Percentiles rank a stretch among this genome's conserved stretches.
Conservation (phyloP, 768 basidiomycete species). For the Russula foetens region DNA sequence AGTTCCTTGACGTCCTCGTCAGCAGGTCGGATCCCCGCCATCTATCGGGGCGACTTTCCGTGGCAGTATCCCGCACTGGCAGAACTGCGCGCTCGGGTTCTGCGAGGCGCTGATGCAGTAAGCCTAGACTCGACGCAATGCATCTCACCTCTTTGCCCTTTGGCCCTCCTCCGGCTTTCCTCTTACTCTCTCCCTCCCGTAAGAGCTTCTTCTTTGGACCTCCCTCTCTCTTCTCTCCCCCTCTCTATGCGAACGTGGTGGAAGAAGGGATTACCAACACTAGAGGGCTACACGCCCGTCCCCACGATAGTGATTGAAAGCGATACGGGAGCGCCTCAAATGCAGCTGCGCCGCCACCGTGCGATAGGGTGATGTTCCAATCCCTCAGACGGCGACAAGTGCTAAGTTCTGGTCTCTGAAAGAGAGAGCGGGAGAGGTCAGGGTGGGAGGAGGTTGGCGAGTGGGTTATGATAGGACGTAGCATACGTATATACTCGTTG, state of each 20-base stretch:
- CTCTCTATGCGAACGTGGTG: slow-evolving; percentile 22
- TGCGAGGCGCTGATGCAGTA: slow-evolving; percentile 82
- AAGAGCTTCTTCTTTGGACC: too few species aligned
- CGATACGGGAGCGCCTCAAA: neutral
- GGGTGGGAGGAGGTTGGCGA: neutral
- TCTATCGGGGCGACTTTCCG: slow-evolving; percentile 71
- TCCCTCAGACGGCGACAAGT: neutral
- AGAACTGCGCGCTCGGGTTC: slow-evolving; percentile 68
- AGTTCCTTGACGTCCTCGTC: slow-evolving; percentile 74
- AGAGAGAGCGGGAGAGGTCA: too few species aligned
- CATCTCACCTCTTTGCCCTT: too few species aligned
- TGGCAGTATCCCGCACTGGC: slow-evolving; percentile 79
- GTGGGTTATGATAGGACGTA: slow-evolving; percentile 1
- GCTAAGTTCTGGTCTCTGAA: neutral
- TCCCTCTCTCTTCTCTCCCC: too few species aligned
- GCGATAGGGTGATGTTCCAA: slow-evolving; percentile 4
- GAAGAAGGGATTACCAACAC: slow-evolving; percentile 20
- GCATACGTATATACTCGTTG: slow-evolving; percentile 9
- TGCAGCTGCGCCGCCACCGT: slow-evolving; percentile 7
- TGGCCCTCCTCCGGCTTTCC: too few species aligned
- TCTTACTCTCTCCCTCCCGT: neutral
- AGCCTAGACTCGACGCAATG: slow-evolving; percentile 77
- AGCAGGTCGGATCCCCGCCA: slow-evolving; percentile 67
- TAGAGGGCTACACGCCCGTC: neutral
- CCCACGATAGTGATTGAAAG: neutral